phyloP scores from a whole-genome alignment of 2,329 filamentous ascomycete species.

The Paraphaeosphaeria minitans region DNA sequence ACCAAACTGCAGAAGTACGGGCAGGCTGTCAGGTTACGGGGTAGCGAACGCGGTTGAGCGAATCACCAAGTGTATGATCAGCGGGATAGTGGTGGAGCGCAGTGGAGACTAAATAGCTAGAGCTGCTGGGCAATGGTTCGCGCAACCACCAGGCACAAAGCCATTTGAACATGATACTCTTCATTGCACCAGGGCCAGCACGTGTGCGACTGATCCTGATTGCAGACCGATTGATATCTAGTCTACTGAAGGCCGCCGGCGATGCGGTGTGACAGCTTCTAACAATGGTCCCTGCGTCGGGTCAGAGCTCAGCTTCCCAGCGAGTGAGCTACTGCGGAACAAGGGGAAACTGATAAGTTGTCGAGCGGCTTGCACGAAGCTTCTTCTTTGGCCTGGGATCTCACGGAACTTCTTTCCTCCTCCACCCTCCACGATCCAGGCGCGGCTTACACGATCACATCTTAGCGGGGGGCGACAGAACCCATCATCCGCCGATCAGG shows the following conservation, averaged over 20 bases:
- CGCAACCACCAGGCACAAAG: conserved; percentile 17
- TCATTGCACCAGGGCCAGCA: not conserved
- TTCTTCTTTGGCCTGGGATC: not conserved
- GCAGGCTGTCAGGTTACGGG: conserved; percentile 89
- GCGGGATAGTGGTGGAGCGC: conserved; percentile 8
- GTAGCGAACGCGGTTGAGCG: conserved; percentile 82
- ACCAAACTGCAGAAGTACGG: conserved; percentile 99
- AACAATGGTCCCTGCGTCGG: conserved; percentile 10
- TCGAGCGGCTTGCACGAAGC: not conserved
- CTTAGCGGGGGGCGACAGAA: conserved; percentile 20
- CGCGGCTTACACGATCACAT: conserved; percentile 5
- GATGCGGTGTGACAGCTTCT: conserved; percentile 9
- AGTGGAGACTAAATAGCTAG: conserved; percentile 33
- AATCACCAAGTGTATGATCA: conserved; percentile 1
- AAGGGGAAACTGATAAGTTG: not conserved
- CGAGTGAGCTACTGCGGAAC: conserved; percentile 4
- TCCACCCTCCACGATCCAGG: not conserved
- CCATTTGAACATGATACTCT: conserved; percentile 1
- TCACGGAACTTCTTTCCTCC: conserved; percentile 3
- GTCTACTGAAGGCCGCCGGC: not conserved
- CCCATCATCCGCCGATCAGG: conserved; percentile 30
- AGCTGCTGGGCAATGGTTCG: conserved; percentile 19
- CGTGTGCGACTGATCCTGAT: not conserved
- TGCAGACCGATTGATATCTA: not conserved
- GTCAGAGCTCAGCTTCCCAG: conserved; percentile 7